phyloP scores from a whole-genome alignment of 306 rosid genomes.

The Biancaea sappan region DNA sequence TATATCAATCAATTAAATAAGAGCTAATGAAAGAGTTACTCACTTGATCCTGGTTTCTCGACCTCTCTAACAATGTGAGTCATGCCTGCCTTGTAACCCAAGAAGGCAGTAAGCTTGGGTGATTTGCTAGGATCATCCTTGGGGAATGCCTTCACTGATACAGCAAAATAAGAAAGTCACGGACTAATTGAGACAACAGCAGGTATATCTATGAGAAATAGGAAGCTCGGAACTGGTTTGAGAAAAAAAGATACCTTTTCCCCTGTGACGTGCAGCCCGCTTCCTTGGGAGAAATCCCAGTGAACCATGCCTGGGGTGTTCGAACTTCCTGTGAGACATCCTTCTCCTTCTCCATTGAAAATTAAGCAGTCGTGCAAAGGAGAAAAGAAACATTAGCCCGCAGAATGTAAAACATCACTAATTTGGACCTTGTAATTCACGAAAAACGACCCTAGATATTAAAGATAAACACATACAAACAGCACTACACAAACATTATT shows the following conservation, averaged over 20 bases:
- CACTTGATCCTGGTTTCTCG: conserved; percentile 87
- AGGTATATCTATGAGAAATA: too few species aligned
- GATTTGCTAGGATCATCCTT: conserved; percentile 72
- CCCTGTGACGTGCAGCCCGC: conserved; percentile 80
- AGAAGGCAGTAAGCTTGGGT: conserved; percentile 73
- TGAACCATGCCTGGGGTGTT: conserved; percentile 89
- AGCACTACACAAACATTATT: background rate
- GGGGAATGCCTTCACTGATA: conserved; percentile 88
- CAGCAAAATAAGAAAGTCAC: background rate
- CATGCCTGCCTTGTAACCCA: conserved; percentile 93
- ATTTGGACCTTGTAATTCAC: background rate
- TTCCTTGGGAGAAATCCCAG: conserved; percentile 90
- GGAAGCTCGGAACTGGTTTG: background rate
- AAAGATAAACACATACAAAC: background rate
- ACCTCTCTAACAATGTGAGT: conserved; percentile 90
- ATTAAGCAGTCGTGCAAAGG: background rate
- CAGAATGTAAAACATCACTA: background rate
- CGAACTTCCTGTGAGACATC: conserved; percentile 94
- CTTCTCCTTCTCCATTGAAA: conserved; percentile 30
- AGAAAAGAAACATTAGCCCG: background rate
- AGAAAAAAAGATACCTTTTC: conserved; percentile 53
- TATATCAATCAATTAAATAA: background rate
- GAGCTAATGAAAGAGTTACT: background rate
- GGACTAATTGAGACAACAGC: background rate
- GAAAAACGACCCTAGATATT: background rate